Conservation (phyloP, 352 stramenopile genomes). For the Hyaloperonospora brassicae region DNA sequence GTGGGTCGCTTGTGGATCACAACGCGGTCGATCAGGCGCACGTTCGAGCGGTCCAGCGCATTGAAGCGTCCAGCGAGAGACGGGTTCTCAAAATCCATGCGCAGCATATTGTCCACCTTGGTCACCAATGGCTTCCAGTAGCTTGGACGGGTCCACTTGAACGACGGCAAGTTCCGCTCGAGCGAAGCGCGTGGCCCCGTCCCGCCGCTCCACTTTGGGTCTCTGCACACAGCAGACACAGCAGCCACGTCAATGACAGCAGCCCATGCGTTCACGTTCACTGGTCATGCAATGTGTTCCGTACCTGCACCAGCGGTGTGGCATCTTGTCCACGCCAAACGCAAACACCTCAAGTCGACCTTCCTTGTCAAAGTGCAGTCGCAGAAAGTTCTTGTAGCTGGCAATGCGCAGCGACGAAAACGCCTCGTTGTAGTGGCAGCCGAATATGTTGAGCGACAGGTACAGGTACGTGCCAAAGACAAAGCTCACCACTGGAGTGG, state of each 20-base stretch:
- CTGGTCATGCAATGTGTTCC: background rate
- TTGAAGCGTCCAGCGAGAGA: constrained; percentile 69
- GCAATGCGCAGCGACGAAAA: constrained; percentile 82
- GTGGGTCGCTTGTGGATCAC: constrained; percentile 32
- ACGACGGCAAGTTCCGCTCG: constrained; percentile 57
- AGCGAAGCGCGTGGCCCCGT: constrained; percentile 34
- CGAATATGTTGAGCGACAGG: constrained; percentile 76
- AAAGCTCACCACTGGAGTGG: constrained; percentile 65
- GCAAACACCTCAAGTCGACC: constrained; percentile 77
- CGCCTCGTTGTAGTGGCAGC: constrained; percentile 85
- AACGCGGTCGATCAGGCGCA: constrained; percentile 74
- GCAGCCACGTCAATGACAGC: constrained; percentile 3
- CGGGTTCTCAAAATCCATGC: constrained; percentile 79
- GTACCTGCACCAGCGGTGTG: constrained; percentile 72
- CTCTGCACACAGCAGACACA: constrained; percentile 28
- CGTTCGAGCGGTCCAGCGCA: constrained; percentile 65
- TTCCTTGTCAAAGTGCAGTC: constrained; percentile 63
- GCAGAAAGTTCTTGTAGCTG: constrained; percentile 87
- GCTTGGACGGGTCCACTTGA: constrained; percentile 65
- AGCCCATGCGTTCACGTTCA: background rate
- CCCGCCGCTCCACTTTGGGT: constrained; percentile 69
- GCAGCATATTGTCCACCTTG: constrained; percentile 78
- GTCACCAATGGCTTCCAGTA: constrained; percentile 79
- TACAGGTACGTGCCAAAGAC: constrained; percentile 84
- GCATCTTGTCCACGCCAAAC: constrained; percentile 87